Base-by-base conservation (phyloP, 2,329 filamentous ascomycete genomes). In the Colletotrichum sp. region DNA sequence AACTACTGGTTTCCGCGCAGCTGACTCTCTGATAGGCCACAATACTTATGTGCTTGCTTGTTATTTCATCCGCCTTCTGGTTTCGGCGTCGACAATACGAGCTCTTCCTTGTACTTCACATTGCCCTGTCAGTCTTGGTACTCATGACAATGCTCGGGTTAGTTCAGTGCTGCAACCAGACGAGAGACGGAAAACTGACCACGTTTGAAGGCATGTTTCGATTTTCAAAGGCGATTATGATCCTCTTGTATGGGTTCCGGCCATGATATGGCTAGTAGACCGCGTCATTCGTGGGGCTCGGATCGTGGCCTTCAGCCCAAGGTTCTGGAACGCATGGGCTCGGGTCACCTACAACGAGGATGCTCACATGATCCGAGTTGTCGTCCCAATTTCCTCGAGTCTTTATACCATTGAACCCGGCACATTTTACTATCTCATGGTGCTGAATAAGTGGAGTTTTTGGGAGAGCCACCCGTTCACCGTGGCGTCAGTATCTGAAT, bases 381-480 rank as follows among this genome's bases (percentile, higher is more conserved):
- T 79, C 5, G 77, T 88, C 4, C 86, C 87, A 3, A 82, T 82
- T 71, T 79, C 78, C 2, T 80, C 78, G 1, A 83, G 82, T 32
- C 67, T 82, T 6, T 87, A 85, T 64, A 80, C 79, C 10, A 83
- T 84, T 3, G 74, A 78, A 0, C 83, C 87, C 0, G 88, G 88
- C 0, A 88, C 86, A 0, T 88, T 84, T 77, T 89, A 87, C 78
- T 89, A 88, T 71, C 77, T 89, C 1, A 85, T 86, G 62, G 81
- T 87, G 5, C 82, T 89, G 5, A 82, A 86, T 63, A 83, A 83
- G 24, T 70, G 80, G 15, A 79, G 82, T 0, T 85, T 84, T 65
- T 90, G 88, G 88, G 87, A 90, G 76, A 88, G 86, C 73, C 88
- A 90, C 57, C 88, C 88, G 0, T 90, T 90, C 68, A 89, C 88